phyloP scores from a whole-genome alignment of 768 basidiomycete genomes.

The Boletus huronensis region DNA sequence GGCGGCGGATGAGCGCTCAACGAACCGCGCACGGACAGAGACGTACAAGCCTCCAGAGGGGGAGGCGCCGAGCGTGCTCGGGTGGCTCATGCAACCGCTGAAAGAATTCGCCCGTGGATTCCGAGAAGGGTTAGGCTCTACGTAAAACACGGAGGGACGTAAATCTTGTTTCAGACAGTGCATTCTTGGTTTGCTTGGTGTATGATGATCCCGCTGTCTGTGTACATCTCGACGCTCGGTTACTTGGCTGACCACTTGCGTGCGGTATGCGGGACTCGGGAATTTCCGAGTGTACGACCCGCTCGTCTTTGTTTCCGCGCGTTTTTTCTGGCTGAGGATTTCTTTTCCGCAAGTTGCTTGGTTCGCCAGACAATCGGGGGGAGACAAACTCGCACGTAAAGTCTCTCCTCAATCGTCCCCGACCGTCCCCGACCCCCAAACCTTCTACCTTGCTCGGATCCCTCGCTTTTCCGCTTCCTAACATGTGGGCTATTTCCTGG shows the following conservation, averaged over 20 bases:
- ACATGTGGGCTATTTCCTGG: conserved; percentile 23
- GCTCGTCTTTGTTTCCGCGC: conserved; percentile 12
- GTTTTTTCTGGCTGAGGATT: conserved; percentile 16
- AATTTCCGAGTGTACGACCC: conserved; percentile 23
- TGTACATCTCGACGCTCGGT: conserved; percentile 1
- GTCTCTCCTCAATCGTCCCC: neutral
- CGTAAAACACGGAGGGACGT: conserved; percentile 11
- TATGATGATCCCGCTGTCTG: conserved; percentile 7
- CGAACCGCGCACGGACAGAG: conserved; percentile 52
- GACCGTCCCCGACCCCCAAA: neutral
- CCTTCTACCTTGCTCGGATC: neutral
- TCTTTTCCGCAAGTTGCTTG: conserved; percentile 5
- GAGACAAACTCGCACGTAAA: conserved; percentile 12
- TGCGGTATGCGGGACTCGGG: conserved; percentile 25
- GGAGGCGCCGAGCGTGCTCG: conserved; percentile 46
- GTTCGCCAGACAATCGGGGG: conserved; percentile 9
- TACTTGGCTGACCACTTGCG: conserved; percentile 16
- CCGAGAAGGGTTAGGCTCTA: conserved; percentile 49
- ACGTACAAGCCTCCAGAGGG: conserved; percentile 41
- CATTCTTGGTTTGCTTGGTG: conserved; percentile 1
- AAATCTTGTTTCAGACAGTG: conserved; percentile 1
- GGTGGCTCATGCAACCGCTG: conserved; percentile 62
- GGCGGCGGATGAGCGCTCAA: conserved; percentile 40
- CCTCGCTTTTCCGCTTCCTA: neutral
- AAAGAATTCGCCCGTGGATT: conserved; percentile 66